These are phyloP conservation scores for Raphanus raphanistrum DNA, from an alignment of 345 rosid species.

Conservation along the genomic window DNA sequence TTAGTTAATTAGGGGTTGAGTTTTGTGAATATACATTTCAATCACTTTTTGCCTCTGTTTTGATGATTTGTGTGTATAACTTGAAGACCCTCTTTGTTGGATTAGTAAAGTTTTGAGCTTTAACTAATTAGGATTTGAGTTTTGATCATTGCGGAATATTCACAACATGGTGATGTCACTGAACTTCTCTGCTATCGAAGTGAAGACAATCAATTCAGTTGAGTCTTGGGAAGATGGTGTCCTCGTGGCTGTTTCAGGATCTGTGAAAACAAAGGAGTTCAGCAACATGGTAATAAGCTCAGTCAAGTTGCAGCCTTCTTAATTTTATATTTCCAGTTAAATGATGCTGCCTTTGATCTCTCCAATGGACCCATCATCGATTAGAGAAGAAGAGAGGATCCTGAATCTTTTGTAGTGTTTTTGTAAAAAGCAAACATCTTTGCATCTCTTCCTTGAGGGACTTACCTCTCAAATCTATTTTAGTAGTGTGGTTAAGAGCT, in stretches of 20 bases:
- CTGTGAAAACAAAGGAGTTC: constrained; percentile 68
- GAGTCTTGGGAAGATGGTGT: constrained; percentile 88
- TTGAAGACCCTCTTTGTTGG: not conserved
- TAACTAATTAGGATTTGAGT: not conserved
- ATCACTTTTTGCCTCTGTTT: not conserved
- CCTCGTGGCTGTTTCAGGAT: constrained; percentile 79
- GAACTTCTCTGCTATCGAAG: constrained; percentile 74
- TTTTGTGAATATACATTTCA: not conserved
- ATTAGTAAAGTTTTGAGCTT: constrained; percentile 14
- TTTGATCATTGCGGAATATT: constrained; percentile 56
- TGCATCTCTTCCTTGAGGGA: too few species aligned
- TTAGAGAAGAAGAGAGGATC: too few species aligned
- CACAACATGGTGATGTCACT: constrained; percentile 65
- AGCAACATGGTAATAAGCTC: constrained; percentile 12
- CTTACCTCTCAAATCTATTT: not conserved
- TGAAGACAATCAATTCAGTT: constrained; percentile 83
- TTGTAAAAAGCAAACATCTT: too few species aligned
- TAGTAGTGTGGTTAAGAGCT: constrained; percentile 82
- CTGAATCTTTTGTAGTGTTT: too few species aligned
- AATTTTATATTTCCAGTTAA: constrained; percentile 48
- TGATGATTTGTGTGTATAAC: not conserved
- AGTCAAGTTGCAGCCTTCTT: too few species aligned
- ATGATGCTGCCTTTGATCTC: constrained; percentile 96
- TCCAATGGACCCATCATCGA: constrained; percentile 75
- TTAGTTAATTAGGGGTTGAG: not conserved